Evolutionary conservation across 805 yeast species (phyloP).

Genomic region (Cyberlindnera euphorbiae): DNA sequence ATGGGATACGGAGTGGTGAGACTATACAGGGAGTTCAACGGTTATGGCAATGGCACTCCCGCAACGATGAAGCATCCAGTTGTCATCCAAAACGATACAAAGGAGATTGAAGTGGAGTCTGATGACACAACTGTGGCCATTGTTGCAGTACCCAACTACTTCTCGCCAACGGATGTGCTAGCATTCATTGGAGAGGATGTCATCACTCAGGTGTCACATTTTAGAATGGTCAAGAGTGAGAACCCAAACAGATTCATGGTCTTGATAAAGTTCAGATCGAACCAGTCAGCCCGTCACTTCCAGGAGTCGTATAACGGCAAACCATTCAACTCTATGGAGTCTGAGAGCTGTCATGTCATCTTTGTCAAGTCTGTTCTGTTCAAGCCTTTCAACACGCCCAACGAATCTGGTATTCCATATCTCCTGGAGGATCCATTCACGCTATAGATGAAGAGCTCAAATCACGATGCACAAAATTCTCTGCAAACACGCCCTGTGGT

Average conservation of each 20-base stretch:
- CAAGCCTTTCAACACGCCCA: slow-evolving; percentile 19
- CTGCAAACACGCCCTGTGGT: slow-evolving; percentile 21
- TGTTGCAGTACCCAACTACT: slow-evolving; percentile 82
- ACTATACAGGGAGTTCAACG: slow-evolving; percentile 38
- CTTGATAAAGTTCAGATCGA: slow-evolving; percentile 63
- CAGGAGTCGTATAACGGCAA: slow-evolving; percentile 64
- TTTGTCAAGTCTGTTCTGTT: slow-evolving; percentile 43
- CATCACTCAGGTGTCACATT: slow-evolving; percentile 55
- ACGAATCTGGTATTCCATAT: slow-evolving; percentile 51
- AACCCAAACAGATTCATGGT: slow-evolving; percentile 70
- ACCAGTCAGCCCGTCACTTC: slow-evolving; percentile 56
- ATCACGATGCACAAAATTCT: slow-evolving; percentile 13
- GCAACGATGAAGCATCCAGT: no score
- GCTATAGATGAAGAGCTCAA: slow-evolving; percentile 17
- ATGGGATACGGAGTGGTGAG: neutral
- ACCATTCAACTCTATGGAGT: slow-evolving; percentile 80
- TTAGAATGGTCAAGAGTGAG: slow-evolving; percentile 65
- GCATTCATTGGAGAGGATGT: slow-evolving; percentile 72
- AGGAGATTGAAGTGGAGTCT: slow-evolving; percentile 32
- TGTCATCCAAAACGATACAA: slow-evolving; percentile 14
- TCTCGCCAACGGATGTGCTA: slow-evolving; percentile 76
- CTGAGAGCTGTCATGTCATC: slow-evolving; percentile 77
- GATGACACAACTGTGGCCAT: slow-evolving; percentile 72
- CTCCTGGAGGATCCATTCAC: slow-evolving; percentile 73
- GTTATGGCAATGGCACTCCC: slow-evolving; percentile 63